These are phyloP conservation scores for Eimeria falciformis DNA, from an alignment of 169 alveolate genomes.

Conservation along the genomic window DNA sequence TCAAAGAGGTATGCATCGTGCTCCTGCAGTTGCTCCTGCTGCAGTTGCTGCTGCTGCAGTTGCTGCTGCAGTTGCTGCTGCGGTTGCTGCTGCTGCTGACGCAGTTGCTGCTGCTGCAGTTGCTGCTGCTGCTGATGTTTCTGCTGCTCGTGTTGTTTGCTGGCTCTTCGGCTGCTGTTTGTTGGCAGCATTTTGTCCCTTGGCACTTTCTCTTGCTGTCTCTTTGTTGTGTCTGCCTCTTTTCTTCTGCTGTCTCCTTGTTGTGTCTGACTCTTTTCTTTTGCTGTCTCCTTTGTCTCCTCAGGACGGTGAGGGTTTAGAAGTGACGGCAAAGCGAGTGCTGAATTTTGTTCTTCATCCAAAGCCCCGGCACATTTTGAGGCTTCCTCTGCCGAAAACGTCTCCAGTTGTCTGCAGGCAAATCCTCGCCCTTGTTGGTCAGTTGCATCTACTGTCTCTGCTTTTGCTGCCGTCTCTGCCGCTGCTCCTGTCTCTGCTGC, in stretches of 20 bases:
- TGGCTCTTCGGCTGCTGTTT: no score
- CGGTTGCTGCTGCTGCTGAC: neutral
- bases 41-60: neutral
- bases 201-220: neutral
- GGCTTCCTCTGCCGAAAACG: neutral
- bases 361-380: slow-evolving; percentile 7
- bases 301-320: slow-evolving; percentile 34
- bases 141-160: no score
- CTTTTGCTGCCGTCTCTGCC: neutral
- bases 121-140: neutral
- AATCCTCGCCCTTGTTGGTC: slow-evolving; percentile 4
- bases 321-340: neutral
- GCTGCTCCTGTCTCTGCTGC: slow-evolving; percentile 13
- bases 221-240: neutral
- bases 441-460: slow-evolving; percentile 17
- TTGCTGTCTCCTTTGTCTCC: neutral
- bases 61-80: neutral
- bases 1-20: neutral
- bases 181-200: no score
- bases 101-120: neutral
- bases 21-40: no score
- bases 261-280: neutral
- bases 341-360: neutral
- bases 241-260: neutral
- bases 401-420: slow-evolving; percentile 4